Evolutionary conservation across 495 filamentous ascomycete species (phyloP).

Genomic region (Aspergillus cristatus): DNA sequence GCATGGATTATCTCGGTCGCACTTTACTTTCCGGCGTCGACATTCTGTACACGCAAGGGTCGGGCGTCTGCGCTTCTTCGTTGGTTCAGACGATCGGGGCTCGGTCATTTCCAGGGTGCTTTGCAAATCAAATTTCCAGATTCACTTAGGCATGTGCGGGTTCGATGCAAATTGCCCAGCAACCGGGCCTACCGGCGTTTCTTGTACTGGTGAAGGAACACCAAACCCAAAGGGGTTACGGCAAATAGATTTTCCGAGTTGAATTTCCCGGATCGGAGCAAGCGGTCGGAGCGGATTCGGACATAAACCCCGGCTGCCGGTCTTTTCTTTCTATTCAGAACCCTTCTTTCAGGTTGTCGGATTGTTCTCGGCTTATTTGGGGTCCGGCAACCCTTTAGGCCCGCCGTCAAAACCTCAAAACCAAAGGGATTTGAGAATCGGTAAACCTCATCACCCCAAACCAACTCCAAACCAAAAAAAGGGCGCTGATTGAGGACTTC

Average conservation of each 20-base stretch:
- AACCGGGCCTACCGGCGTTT: background rate
- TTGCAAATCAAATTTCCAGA: background rate
- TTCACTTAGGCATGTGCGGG: background rate
- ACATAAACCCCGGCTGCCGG: background rate
- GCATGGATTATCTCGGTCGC: conserved; percentile 27
- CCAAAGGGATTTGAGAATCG: too few species aligned
- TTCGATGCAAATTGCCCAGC: background rate
- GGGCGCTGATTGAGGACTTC: too few species aligned
- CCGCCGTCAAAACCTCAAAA: too few species aligned
- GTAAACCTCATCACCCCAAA: too few species aligned
- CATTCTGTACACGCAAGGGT: conserved; percentile 39
- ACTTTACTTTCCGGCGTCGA: conserved; percentile 41
- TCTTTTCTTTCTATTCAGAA: background rate
- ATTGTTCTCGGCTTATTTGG: background rate
- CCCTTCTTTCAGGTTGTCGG: background rate
- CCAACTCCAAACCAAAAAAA: too few species aligned
- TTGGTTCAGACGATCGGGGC: background rate
- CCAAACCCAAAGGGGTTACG: too few species aligned
- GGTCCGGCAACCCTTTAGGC: background rate
- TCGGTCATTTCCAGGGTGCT: background rate
- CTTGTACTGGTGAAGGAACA: background rate
- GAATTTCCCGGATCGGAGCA: background rate
- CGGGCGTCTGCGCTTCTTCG: conserved; percentile 25
- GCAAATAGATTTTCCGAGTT: background rate
- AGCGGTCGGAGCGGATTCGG: background rate